phyloP scores from a whole-genome alignment of 2,329 filamentous ascomycete genomes.

The Fusarium pilosicola region DNA sequence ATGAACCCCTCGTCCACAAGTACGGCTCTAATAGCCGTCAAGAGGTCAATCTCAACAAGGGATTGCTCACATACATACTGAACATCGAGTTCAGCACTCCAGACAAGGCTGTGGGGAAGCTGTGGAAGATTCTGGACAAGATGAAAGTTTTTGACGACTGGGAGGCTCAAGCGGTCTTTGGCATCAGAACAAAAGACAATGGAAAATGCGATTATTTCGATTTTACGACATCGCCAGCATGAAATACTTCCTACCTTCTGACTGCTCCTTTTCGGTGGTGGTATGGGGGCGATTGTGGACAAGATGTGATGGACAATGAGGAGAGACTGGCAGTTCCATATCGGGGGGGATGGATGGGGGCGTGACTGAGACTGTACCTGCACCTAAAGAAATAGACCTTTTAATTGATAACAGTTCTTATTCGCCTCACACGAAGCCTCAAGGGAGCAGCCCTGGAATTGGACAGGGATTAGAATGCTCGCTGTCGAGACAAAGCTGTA shows the following conservation, averaged over 20 bases:
- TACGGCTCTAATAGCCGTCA: neutral
- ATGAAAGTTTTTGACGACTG: neutral
- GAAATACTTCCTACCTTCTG: rapidly evolving
- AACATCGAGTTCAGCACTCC: neutral
- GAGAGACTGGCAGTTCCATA: rapidly evolving
- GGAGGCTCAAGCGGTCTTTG: neutral
- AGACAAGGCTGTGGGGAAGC: rapidly evolving
- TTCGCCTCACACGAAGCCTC: too few relatives aligned
- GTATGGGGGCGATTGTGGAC: too few relatives aligned
- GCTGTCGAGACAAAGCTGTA: too few relatives aligned
- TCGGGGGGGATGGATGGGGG: neutral
- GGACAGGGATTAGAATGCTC: neutral
- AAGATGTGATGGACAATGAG: rapidly evolving
- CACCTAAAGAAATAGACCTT: too few relatives aligned
- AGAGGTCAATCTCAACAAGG: neutral
- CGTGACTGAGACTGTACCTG: neutral
- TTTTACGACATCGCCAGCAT: rapidly evolving
- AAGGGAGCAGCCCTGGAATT: too few relatives aligned
- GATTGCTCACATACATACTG: neutral
- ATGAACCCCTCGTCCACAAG: neutral
- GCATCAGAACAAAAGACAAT: rapidly evolving
- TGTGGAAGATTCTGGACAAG: rapidly evolving
- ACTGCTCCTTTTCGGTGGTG: rapidly evolving
- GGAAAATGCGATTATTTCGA: neutral
- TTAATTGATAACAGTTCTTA: too few relatives aligned